A percentile compares a stretch with the other conserved stretches of the same genome.
These are phyloP conservation scores for Colletotrichum lentis DNA, from an alignment of 2,329 filamentous ascomycete genomes.

Conservation along the genomic window DNA sequence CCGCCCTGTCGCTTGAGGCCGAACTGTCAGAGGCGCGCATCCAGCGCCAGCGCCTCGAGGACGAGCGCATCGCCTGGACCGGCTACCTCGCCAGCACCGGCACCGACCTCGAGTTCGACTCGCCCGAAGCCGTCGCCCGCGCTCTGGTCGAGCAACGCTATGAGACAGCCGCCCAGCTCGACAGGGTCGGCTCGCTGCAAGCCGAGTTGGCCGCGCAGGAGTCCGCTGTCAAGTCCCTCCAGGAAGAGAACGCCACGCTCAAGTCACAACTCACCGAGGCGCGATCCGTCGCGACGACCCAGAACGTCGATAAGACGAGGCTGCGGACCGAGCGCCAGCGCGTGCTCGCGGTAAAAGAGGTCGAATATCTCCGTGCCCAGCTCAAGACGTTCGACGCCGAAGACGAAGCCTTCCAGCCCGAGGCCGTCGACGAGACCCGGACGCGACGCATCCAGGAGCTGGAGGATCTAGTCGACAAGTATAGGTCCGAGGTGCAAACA, in stretches of 20 bases:
- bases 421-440: slow-evolving; percentile 79
- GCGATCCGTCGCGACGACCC: slow-evolving; percentile 58
- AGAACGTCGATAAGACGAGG: slow-evolving; percentile 71
- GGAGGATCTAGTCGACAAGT: slow-evolving; percentile 85
- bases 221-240: slow-evolving; percentile 73
- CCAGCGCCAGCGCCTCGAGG: slow-evolving; percentile 85
- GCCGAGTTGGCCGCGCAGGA: slow-evolving; percentile 82
- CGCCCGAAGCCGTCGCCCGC: slow-evolving; percentile 85
- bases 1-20: slow-evolving; percentile 75
- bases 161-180: slow-evolving; percentile 79
- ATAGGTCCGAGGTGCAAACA: slow-evolving; percentile 80
- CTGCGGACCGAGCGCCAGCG: slow-evolving; percentile 86
- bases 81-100: slow-evolving; percentile 78
- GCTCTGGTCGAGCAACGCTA: slow-evolving; percentile 85
- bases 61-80: slow-evolving; percentile 87
- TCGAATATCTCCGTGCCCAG: slow-evolving; percentile 92
- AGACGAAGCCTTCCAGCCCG: slow-evolving; percentile 84
- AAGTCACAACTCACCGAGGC: slow-evolving; percentile 75
- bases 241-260: slow-evolving; percentile 73
- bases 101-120: slow-evolving; percentile 78
- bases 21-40: slow-evolving; percentile 82
- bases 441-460: slow-evolving; percentile 79
- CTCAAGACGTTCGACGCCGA: slow-evolving; percentile 88
- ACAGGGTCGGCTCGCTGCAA: slow-evolving; percentile 80
- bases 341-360: slow-evolving; percentile 85